phyloP scores from a whole-genome alignment of 371 early-diverging fungal species.

The Chytridium lagenaria region DNA sequence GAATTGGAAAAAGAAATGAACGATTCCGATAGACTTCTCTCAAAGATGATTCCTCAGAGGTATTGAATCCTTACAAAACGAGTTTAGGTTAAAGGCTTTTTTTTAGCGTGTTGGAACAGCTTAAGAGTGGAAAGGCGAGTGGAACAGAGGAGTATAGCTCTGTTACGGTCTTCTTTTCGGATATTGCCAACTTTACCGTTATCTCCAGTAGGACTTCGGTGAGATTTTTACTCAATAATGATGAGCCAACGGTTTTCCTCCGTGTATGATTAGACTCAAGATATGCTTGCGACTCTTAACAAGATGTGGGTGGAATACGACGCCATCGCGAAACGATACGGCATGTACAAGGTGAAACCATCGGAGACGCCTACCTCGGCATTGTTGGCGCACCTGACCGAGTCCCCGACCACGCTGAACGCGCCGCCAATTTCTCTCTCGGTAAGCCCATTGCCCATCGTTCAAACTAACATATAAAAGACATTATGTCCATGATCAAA shows the following conservation, averaged over 20 bases:
- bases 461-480: constrained; percentile 15
- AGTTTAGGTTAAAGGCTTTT: background rate
- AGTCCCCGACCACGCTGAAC: constrained; percentile 34
- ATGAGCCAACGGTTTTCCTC: background rate
- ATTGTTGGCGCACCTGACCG: constrained; percentile 45
- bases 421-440: constrained; percentile 40
- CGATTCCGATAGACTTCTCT: constrained; percentile 38
- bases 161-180: constrained; percentile 51
- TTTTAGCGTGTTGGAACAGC: constrained; percentile 33
- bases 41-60: constrained; percentile 44
- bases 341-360: constrained; percentile 57
- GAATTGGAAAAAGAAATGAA: constrained; percentile 35
- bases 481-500: constrained; percentile 45
- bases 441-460: constrained; percentile 3
- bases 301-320: constrained; percentile 50
- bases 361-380: constrained; percentile 52
- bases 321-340: constrained; percentile 41
- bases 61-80: background rate
- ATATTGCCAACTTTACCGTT: constrained; percentile 47
- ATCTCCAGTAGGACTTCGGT: constrained; percentile 32
- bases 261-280: constrained; percentile 33
- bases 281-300: constrained; percentile 48
- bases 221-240: background rate
- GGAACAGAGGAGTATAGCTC: constrained; percentile 41
- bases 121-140: constrained; percentile 43